A percentile compares a stretch with the other conserved stretches of the same genome.
Evolutionary conservation across 1,284 basidiomycete genomes (phyloP).

Genomic region (Mycena sp.): DNA sequence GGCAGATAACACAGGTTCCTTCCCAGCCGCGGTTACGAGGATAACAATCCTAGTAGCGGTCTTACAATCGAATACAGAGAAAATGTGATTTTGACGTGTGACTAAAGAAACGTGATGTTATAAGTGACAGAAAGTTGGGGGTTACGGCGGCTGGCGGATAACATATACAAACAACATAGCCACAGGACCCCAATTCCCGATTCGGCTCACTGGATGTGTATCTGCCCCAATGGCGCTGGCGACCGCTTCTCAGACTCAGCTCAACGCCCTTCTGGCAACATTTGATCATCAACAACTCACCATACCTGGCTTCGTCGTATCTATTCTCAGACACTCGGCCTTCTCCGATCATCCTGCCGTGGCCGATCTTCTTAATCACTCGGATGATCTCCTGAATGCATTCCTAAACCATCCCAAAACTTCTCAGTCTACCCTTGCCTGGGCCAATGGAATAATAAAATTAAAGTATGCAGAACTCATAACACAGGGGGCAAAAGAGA

Average conservation of each 20-base stretch:
- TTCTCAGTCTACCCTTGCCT: neutral
- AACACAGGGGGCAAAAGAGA: no score
- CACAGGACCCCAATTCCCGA: no score
- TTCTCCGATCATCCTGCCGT: neutral
- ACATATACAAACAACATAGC: no score
- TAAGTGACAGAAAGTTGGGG: no score
- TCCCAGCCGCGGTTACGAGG: no score
- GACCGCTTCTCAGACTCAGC: neutral
- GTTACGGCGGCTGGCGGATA: no score
- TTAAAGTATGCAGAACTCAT: neutral
- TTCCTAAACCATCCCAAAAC: neutral
- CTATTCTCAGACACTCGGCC: neutral
- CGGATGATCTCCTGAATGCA: neutral
- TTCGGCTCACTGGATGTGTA: no score
- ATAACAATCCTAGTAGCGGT: no score
- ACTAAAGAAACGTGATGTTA: no score
- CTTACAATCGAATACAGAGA: no score
- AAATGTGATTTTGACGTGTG: no score
- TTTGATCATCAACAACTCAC: neutral
- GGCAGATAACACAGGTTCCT: no score
- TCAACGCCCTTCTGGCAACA: neutral
- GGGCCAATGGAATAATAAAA: neutral
- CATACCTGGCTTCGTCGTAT: neutral
- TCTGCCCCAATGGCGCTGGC: neutral
- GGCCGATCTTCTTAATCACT: neutral